A percentile compares a stretch with the other conserved stretches of the same genome.
Conservation (phyloP, 768 basidiomycete genomes). For the Imleria badia region DNA sequence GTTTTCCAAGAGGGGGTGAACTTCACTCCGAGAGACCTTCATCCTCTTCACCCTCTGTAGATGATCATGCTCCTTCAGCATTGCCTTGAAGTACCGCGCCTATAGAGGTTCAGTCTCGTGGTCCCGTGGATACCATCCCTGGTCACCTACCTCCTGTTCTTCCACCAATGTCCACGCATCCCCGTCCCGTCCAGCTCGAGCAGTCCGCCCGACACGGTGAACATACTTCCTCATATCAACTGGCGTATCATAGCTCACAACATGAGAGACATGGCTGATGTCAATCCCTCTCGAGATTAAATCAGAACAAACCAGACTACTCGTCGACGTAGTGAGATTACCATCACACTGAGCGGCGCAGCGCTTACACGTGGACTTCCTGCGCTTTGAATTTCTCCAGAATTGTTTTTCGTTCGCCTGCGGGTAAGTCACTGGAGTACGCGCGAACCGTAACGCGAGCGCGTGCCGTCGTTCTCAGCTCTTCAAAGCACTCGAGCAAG, state of each 20-base stretch:
- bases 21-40: conserved; percentile 60
- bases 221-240: conserved; percentile 99
- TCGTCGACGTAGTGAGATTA: conserved; percentile 5
- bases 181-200: conserved; percentile 85
- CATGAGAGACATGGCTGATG: conserved; percentile 87
- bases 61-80: conserved; percentile 74
- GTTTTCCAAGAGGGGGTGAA: conserved; percentile 49
- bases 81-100: conserved; percentile 86
- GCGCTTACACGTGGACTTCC: conserved; percentile 76
- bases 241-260: conserved; percentile 93
- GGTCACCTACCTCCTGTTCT: conserved; percentile 72
- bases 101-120: conserved; percentile 28
- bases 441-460: conserved; percentile 51
- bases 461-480: conserved; percentile 32
- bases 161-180: conserved; percentile 96
- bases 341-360: not conserved
- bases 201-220: conserved; percentile 94
- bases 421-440: conserved; percentile 85
- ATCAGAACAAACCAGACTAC: conserved; percentile 93
- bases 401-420: conserved; percentile 70
- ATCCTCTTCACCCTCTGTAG: conserved; percentile 66
- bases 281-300: conserved; percentile 95
- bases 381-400: conserved; percentile 80
- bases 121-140: not conserved
- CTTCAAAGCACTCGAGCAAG: conserved; percentile 80